phyloP scores from a whole-genome alignment of 2,329 filamentous ascomycete species.

The Hirsutella minnesotensis region DNA sequence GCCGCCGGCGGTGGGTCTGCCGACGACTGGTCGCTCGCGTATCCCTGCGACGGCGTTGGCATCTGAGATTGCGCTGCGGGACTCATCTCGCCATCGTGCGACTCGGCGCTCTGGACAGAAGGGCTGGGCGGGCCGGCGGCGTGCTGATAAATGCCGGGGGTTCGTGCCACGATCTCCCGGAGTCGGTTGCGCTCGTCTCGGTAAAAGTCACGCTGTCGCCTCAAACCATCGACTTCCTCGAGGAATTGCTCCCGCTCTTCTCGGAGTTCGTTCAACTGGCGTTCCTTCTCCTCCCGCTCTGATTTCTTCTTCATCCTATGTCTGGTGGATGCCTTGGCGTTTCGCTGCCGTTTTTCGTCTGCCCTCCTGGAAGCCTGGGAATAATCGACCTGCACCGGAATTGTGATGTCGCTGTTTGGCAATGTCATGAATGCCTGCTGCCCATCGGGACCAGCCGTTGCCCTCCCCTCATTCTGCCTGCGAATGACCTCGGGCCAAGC shows the following conservation, averaged over 20 bases:
- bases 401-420: slow-evolving; percentile 25
- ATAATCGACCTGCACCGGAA: slow-evolving; percentile 61
- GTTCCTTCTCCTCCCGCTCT: slow-evolving; percentile 61
- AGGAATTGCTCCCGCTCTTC: slow-evolving; percentile 55
- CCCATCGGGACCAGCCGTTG: slow-evolving; percentile 17
- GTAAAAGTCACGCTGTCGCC: slow-evolving; percentile 62
- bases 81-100: slow-evolving; percentile 26
- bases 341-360: slow-evolving; percentile 75
- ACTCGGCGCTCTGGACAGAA: slow-evolving; percentile 21
- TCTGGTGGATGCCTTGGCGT: slow-evolving; percentile 73
- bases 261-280: slow-evolving; percentile 58
- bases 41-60: slow-evolving; percentile 17
- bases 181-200: slow-evolving; percentile 61
- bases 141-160: slow-evolving; percentile 41
- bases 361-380: slow-evolving; percentile 72
- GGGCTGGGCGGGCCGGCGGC: slow-evolving; percentile 43
- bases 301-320: slow-evolving; percentile 76
- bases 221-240: slow-evolving; percentile 36
- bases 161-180: slow-evolving; percentile 50
- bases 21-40: slow-evolving; percentile 29
- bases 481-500: slow-evolving; percentile 21
- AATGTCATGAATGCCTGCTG: slow-evolving; percentile 27
- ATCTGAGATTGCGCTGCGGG: slow-evolving; percentile 17
- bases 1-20: slow-evolving; percentile 33
- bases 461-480: slow-evolving; percentile 14